phyloP scores from a whole-genome alignment of 208 protist species.

The Polymyxa betae region DNA sequence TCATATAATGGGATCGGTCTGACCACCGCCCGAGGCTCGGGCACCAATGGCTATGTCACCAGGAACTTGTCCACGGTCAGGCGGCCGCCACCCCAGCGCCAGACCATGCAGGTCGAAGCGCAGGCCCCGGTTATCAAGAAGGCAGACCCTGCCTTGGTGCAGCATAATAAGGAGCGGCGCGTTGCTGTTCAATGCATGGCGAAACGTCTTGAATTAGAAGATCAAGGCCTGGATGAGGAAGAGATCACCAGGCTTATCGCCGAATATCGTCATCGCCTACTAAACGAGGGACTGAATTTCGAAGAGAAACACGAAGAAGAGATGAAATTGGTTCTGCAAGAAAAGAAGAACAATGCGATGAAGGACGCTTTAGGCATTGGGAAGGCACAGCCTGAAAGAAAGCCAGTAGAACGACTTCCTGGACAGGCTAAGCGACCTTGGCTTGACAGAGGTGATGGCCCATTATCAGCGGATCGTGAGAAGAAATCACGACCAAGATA shows the following conservation, averaged over 20 bases:
- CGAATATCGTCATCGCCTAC: background rate
- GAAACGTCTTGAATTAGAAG: conserved; percentile 66
- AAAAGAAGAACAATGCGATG: conserved; percentile 46
- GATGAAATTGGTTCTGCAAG: conserved; percentile 41
- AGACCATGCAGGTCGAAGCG: background rate
- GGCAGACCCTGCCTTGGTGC: conserved; percentile 66
- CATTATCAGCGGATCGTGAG: too few relatives aligned
- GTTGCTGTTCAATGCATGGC: conserved; percentile 67
- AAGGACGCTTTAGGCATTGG: conserved; percentile 62
- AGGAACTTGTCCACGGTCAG: conserved; percentile 70
- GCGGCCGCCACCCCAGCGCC: background rate
- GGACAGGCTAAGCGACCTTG: conserved; percentile 6
- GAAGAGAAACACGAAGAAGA: conserved; percentile 60
- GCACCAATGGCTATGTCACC: conserved; percentile 80
- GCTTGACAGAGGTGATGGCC: conserved; percentile 39
- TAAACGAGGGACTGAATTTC: background rate
- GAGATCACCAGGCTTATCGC: conserved; percentile 59
- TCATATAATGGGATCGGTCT: conserved; percentile 81
- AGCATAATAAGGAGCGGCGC: conserved; percentile 71
- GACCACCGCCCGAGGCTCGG: conserved; percentile 74
- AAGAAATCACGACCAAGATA: too few relatives aligned
- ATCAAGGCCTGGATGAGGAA: conserved; percentile 51
- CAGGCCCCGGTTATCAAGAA: conserved; percentile 62
- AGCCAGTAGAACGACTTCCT: background rate
- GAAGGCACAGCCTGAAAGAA: background rate